Percentiles rank a stretch among this genome's conserved stretches.
phyloP scores from a whole-genome alignment of 2,329 filamentous ascomycete genomes.

The Blastomyces gilchristii region DNA sequence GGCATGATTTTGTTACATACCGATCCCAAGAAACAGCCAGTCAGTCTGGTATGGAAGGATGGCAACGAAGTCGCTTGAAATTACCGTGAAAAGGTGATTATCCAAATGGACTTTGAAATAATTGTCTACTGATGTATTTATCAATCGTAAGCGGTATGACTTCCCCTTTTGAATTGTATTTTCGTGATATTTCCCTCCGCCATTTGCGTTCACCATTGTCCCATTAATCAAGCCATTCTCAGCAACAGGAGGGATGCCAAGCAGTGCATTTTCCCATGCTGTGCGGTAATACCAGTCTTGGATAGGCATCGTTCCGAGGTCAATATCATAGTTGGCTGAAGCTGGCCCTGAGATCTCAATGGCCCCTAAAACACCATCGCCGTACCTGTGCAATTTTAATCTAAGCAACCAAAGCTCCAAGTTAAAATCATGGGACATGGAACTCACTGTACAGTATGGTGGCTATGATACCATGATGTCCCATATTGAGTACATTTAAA shows the following conservation, averaged over 20 bases:
- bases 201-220: conserved; percentile 9
- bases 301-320: conserved; percentile 50
- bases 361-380: conserved; percentile 46
- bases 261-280: conserved; percentile 18
- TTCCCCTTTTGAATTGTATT: conserved; percentile 3
- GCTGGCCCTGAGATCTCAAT: conserved; percentile 53
- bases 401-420: neutral
- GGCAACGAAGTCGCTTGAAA: conserved; percentile 9
- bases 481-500: conserved; percentile 49
- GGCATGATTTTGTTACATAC: neutral
- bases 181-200: conserved; percentile 2
- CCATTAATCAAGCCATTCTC: conserved; percentile 9
- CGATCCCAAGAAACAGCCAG: conserved; percentile 12
- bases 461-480: conserved; percentile 52
- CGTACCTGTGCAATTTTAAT: conserved; percentile 4
- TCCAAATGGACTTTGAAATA: conserved; percentile 11
- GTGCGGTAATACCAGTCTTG: conserved; percentile 54
- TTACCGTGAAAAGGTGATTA: conserved; percentile 11
- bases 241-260: conserved; percentile 6
- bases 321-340: conserved; percentile 51
- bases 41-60: conserved; percentile 7
- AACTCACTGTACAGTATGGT: conserved; percentile 34
- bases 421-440: neutral
- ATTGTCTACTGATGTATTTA: conserved; percentile 10
- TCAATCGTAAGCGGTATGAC: conserved; percentile 8